Percentiles rank a stretch among this genome's conserved stretches.
phyloP scores from a whole-genome alignment of 179 eudicot genomes.

The Heliamphora pulchella region DNA sequence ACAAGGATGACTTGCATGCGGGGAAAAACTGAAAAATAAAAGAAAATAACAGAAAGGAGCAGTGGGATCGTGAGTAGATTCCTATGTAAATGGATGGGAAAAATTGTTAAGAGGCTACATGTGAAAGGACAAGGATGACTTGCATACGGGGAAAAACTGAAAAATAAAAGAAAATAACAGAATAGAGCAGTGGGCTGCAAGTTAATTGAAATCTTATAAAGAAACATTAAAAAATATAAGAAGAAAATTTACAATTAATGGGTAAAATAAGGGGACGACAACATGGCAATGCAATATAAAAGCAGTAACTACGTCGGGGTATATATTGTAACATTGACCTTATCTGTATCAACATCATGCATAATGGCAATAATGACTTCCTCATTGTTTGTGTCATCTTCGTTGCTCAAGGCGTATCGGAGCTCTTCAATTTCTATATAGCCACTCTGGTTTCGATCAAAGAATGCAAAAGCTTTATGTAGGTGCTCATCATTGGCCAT shows the following conservation, averaged over 20 bases:
- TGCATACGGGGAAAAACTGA: not conserved
- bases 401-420: slow-evolving; percentile 53
- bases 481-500: slow-evolving; percentile 79
- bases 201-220: not conserved
- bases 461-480: slow-evolving; percentile 61
- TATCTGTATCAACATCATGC: slow-evolving; percentile 45
- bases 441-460: slow-evolving; percentile 57
- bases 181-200: not conserved
- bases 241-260: not conserved
- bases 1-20: not conserved
- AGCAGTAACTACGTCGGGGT: slow-evolving; percentile 28
- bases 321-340: slow-evolving; percentile 31
- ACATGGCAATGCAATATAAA: not conserved
- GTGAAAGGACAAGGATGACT: not conserved
- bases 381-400: slow-evolving; percentile 41
- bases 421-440: slow-evolving; percentile 72
- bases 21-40: not conserved
- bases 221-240: too few species aligned
- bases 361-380: slow-evolving; percentile 67
- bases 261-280: not conserved
- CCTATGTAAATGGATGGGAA: not conserved
- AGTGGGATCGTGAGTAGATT: not conserved
- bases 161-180: not conserved
- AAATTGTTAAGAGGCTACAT: not conserved
- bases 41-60: not conserved